Conservation (phyloP, 495 filamentous ascomycete genomes). For the Oidiodendron maius region DNA sequence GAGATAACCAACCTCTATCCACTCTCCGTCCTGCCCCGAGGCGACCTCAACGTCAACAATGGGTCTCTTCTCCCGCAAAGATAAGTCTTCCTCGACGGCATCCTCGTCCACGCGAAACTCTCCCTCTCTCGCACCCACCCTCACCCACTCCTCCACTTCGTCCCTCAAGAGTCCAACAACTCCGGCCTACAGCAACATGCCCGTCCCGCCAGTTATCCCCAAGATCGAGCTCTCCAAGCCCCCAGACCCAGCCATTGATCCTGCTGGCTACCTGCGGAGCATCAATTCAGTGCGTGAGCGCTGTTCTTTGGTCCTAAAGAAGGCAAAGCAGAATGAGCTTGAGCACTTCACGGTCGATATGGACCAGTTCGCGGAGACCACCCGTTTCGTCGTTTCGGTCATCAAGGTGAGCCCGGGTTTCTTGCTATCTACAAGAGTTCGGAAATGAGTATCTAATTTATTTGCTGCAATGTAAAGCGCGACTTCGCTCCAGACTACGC, state of each 20-base stretch:
- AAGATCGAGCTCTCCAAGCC: conserved; percentile 71
- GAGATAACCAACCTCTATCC: too few species aligned
- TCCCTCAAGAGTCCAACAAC: conserved; percentile 29
- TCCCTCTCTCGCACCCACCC: conserved; percentile 28
- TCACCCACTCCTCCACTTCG: conserved; percentile 23
- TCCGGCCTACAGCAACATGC: conserved; percentile 24
- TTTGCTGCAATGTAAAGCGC: conserved; percentile 12
- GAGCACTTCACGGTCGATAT: conserved; percentile 91
- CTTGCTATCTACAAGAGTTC: not conserved
- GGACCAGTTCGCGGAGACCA: conserved; percentile 79
- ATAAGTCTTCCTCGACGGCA: conserved; percentile 15
- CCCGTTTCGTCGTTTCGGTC: conserved; percentile 88
- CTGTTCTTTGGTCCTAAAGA: conserved; percentile 62
- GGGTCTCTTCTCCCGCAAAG: conserved; percentile 44
- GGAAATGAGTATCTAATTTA: too few species aligned
- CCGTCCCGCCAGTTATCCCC: conserved; percentile 28
- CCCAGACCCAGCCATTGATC: conserved; percentile 86
- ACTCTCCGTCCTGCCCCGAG: too few species aligned
- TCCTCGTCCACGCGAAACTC: conserved; percentile 30
- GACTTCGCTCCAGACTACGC: conserved; percentile 21
- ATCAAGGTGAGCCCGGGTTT: conserved; percentile 68
- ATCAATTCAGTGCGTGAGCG: conserved; percentile 84
- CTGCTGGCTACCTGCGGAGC: conserved; percentile 86
- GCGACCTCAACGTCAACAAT: conserved; percentile 28
- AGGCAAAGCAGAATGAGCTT: conserved; percentile 72